These are phyloP conservation scores for Cucurbita maxima DNA, from an alignment of 306 rosid species.

Conservation along the genomic window DNA sequence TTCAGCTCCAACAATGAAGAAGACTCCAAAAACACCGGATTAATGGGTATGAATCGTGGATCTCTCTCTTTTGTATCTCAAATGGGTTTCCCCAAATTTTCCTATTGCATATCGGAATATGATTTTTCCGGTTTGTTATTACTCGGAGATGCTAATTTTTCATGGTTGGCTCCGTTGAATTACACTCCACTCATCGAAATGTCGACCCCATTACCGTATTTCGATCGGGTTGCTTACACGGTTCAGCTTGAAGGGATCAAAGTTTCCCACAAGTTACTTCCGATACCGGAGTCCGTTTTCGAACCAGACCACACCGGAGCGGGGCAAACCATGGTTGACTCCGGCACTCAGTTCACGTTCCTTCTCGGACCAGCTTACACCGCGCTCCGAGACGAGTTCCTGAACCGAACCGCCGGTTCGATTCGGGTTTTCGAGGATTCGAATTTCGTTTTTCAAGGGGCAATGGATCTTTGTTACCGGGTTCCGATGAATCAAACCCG, in stretches of 20 bases:
- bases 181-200: slow-evolving; percentile 54
- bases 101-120: slow-evolving; percentile 67
- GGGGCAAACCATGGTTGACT: slow-evolving; percentile 81
- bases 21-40: slow-evolving; percentile 54
- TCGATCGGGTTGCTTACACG: slow-evolving; percentile 63
- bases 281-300: slow-evolving; percentile 19
- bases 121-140: slow-evolving; percentile 55
- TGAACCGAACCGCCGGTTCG: slow-evolving; percentile 25
- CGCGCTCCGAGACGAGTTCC: slow-evolving; percentile 31
- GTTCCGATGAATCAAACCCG: slow-evolving; percentile 20
- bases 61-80: slow-evolving; percentile 60
- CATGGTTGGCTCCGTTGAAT: slow-evolving; percentile 39
- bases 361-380: slow-evolving; percentile 59
- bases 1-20: slow-evolving; percentile 28
- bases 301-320: slow-evolving; percentile 79
- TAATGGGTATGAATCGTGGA: slow-evolving; percentile 85
- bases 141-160: slow-evolving; percentile 47
- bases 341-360: slow-evolving; percentile 79
- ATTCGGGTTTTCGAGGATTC: slow-evolving; percentile 37
- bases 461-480: slow-evolving; percentile 61
- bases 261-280: slow-evolving; percentile 30
- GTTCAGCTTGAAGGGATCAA: slow-evolving; percentile 42
- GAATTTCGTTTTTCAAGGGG: slow-evolving; percentile 52
- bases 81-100: slow-evolving; percentile 49
- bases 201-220: slow-evolving; percentile 55